Evolutionary conservation across 257 asterid genomes (phyloP).

Genomic region (Nicotiana obtusifolia): DNA sequence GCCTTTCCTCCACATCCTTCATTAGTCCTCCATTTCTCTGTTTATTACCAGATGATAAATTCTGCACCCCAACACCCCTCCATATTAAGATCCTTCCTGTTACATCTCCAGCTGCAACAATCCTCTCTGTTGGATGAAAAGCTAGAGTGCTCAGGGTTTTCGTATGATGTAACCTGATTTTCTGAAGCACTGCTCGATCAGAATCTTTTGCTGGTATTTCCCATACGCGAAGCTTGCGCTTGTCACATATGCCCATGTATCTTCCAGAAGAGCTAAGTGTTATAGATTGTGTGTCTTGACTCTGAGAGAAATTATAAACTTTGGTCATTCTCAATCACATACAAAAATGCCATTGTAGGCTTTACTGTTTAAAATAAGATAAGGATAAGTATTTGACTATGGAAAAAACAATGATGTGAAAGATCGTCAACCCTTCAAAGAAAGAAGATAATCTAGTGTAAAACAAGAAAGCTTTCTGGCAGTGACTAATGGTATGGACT

Average conservation of each 20-base stretch:
- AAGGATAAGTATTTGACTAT: background rate
- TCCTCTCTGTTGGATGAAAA: slow-evolving; percentile 82
- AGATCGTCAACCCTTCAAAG: background rate
- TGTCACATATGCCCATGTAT: slow-evolving; percentile 56
- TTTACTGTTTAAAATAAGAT: background rate
- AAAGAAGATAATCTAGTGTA: background rate
- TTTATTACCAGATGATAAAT: slow-evolving; percentile 27
- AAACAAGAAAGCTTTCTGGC: background rate
- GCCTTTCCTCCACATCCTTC: slow-evolving; percentile 53
- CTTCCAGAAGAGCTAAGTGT: slow-evolving; percentile 55
- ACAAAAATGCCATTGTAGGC: background rate
- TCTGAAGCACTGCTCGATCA: slow-evolving; percentile 38
- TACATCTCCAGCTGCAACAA: slow-evolving; percentile 89
- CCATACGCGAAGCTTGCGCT: slow-evolving; percentile 69
- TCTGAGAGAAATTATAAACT: slow-evolving; percentile 31
- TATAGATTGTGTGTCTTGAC: slow-evolving; percentile 36
- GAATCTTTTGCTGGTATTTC: slow-evolving; percentile 67
- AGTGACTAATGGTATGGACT: background rate
- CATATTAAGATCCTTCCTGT: slow-evolving; percentile 90
- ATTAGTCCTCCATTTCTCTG: slow-evolving; percentile 24
- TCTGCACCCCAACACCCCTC: slow-evolving; percentile 71
- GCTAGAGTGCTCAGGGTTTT: slow-evolving; percentile 62
- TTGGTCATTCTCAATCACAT: background rate
- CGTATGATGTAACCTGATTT: slow-evolving; percentile 72
- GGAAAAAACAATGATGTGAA: background rate